Evolutionary conservation across 2,329 filamentous ascomycete species (phyloP).

Genomic region (Emergomyces orientalis): DNA sequence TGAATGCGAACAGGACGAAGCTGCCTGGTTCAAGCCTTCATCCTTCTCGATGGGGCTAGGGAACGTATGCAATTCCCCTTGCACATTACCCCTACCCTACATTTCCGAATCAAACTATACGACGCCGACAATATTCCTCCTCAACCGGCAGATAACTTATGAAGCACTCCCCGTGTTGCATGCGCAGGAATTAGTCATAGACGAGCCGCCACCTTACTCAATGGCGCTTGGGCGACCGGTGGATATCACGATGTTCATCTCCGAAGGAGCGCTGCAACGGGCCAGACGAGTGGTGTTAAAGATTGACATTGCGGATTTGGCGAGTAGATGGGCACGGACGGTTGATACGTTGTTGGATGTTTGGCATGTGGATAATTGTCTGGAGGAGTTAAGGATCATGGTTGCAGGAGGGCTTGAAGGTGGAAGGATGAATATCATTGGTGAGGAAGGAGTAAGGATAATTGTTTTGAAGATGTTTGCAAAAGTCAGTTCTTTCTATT

Average conservation of each 20-base stretch:
- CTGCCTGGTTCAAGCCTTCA: background rate
- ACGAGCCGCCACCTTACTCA: constrained; percentile 11
- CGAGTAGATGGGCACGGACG: constrained; percentile 8
- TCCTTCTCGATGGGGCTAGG: background rate
- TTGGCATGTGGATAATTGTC: constrained; percentile 12
- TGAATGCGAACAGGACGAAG: background rate
- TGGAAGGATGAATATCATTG: background rate
- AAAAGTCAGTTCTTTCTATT: background rate
- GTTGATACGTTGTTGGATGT: constrained; percentile 16
- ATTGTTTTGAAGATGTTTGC: constrained; percentile 5
- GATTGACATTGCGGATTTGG: constrained; percentile 11
- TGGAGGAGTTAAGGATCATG: constrained; percentile 13
- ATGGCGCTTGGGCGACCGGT: constrained; percentile 10
- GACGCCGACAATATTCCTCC: constrained; percentile 27
- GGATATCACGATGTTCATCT: constrained; percentile 17
- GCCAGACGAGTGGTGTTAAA: constrained; percentile 15
- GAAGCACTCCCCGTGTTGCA: constrained; percentile 24
- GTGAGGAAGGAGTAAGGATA: background rate
- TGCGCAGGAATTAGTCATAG: constrained; percentile 23
- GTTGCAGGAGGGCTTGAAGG: background rate
- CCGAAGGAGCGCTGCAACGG: constrained; percentile 13
- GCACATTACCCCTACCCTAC: background rate
- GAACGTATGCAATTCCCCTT: background rate
- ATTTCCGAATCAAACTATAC: background rate
- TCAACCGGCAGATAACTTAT: constrained; percentile 26